phyloP scores from a whole-genome alignment of 75 land plant genomes.

The Sequoia sempervirens region DNA sequence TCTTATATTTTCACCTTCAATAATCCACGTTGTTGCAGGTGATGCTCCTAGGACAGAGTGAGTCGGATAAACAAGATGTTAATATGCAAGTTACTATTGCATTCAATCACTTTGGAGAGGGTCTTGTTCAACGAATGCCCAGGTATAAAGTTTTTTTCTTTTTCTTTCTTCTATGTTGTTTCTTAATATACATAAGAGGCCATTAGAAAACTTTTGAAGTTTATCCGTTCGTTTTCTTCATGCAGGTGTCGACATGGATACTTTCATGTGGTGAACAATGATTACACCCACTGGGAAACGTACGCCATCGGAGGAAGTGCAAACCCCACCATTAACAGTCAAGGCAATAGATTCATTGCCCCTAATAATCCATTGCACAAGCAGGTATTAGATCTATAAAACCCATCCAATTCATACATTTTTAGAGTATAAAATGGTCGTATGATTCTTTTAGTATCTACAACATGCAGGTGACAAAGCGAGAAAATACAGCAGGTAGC shows the following conservation, averaged over 20 bases:
- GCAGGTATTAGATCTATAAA: conserved; percentile 7
- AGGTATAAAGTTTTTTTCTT: conserved; percentile 4
- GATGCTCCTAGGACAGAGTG: conserved; percentile 53
- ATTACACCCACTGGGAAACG: conserved; percentile 90
- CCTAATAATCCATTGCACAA: conserved; percentile 32
- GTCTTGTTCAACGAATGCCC: conserved; percentile 61
- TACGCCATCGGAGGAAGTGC: conserved; percentile 95
- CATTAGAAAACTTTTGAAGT: background rate
- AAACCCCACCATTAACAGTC: conserved; percentile 80
- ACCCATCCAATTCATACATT: background rate
- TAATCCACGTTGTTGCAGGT: conserved; percentile 18
- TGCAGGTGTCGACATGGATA: conserved; percentile 81
- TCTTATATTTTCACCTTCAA: background rate
- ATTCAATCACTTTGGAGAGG: conserved; percentile 58
- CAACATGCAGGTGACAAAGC: background rate
- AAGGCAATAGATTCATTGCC: conserved; percentile 81
- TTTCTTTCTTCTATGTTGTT: background rate
- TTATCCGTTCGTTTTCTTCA: background rate
- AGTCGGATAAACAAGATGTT: conserved; percentile 18
- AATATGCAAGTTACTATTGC: conserved; percentile 63
- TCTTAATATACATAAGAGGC: too few species aligned
- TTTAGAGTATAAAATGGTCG: background rate
- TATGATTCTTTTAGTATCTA: too few species aligned
- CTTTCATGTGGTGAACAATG: conserved; percentile 90
- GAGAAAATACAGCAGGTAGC: conserved; percentile 14